phyloP scores from a whole-genome alignment of 2,329 filamentous ascomycete genomes.

The Clathrospora elynae region DNA sequence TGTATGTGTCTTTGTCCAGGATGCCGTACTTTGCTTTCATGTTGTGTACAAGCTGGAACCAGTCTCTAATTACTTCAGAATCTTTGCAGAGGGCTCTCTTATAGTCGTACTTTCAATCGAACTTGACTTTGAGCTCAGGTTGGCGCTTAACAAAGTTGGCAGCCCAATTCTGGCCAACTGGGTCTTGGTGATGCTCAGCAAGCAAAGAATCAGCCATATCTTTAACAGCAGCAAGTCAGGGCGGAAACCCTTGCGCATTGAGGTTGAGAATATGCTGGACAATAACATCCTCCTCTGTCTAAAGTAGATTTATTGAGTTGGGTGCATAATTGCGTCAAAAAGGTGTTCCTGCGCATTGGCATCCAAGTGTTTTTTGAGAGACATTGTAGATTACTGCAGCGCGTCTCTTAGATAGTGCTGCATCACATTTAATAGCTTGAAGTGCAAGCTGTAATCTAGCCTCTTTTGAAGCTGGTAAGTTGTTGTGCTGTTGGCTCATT shows the following conservation, averaged over 20 bases:
- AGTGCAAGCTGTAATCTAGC: conserved; percentile 3
- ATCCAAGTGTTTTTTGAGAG: not conserved
- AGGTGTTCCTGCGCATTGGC: not conserved
- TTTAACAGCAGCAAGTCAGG: too few relatives aligned
- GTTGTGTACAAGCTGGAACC: conserved; percentile 15
- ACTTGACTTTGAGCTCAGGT: conserved; percentile 7
- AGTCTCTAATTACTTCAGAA: conserved; percentile 12
- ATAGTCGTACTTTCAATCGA: conserved; percentile 15
- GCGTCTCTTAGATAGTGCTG: not conserved
- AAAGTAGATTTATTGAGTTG: too few relatives aligned
- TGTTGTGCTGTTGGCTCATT: not conserved
- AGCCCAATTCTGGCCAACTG: conserved; percentile 15
- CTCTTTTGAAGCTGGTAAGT: not conserved
- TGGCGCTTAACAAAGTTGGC: conserved; percentile 3
- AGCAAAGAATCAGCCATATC: not conserved
- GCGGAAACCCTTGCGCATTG: too few relatives aligned
- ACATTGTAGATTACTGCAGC: conserved; percentile 3
- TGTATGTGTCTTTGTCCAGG: conserved; percentile 15
- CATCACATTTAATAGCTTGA: not conserved
- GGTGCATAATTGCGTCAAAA: too few relatives aligned
- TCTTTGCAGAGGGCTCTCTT: conserved; percentile 8
- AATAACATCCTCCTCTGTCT: too few relatives aligned
- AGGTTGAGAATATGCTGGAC: too few relatives aligned
- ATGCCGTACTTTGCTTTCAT: conserved; percentile 18
- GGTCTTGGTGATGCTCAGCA: conserved; percentile 2